These are phyloP conservation scores for Thielaviopsis musarum DNA, from an alignment of 2,329 filamentous ascomycete species.

Conservation along the genomic window DNA sequence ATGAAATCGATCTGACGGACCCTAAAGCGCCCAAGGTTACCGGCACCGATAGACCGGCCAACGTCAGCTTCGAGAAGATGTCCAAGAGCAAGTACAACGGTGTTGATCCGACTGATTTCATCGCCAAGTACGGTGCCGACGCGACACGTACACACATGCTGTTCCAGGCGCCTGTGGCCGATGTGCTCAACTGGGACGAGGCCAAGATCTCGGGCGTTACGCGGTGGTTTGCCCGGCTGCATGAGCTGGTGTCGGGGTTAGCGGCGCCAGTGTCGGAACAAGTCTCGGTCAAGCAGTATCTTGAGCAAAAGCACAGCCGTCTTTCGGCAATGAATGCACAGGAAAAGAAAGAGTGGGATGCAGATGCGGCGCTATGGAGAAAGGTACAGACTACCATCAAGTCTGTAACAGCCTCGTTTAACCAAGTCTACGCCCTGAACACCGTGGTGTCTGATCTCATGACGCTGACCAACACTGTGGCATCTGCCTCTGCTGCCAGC, in stretches of 20 bases:
- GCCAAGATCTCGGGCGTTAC: slow-evolving; percentile 65
- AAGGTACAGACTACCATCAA: slow-evolving; percentile 49
- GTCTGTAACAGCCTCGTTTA: slow-evolving; percentile 51
- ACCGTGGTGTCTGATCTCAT: slow-evolving; percentile 73
- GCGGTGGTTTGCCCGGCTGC: slow-evolving; percentile 58
- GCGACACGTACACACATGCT: slow-evolving; percentile 73
- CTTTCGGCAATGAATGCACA: slow-evolving; percentile 18
- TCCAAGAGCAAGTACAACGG: slow-evolving; percentile 90
- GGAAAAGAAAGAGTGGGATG: slow-evolving; percentile 26
- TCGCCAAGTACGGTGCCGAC: slow-evolving; percentile 63
- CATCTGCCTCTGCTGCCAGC: slow-evolving; percentile 23
- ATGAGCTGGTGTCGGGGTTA: slow-evolving; percentile 33
- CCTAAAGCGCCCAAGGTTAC: slow-evolving; percentile 42
- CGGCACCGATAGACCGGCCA: slow-evolving; percentile 39
- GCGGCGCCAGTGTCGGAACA: neutral
- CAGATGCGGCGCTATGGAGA: slow-evolving; percentile 40
- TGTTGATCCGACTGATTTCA: slow-evolving; percentile 60
- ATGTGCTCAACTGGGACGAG: slow-evolving; percentile 79
- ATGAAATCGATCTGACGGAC: slow-evolving; percentile 51
- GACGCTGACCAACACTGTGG: slow-evolving; percentile 55
- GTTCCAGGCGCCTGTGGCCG: slow-evolving; percentile 71
- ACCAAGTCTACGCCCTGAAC: slow-evolving; percentile 61
- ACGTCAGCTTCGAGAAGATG: slow-evolving; percentile 73
- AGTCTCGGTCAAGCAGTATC: slow-evolving; percentile 19
- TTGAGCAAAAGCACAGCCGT: slow-evolving; percentile 20